Percentiles rank a stretch among this genome's conserved stretches.
Conservation (phyloP, 345 rosid species). For the Triadica sebifera region DNA sequence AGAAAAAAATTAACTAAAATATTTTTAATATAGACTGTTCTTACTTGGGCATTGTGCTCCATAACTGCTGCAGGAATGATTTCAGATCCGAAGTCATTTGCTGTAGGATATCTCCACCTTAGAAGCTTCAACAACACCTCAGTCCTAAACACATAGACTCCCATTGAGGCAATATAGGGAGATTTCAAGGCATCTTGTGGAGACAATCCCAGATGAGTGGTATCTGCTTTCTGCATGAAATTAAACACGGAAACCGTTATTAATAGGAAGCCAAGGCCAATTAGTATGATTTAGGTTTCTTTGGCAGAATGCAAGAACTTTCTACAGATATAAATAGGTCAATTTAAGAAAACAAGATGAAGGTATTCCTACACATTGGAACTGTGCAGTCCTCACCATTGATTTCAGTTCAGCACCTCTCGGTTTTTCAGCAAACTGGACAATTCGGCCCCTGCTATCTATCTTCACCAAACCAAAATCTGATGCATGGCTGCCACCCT, state of each 20-base stretch:
- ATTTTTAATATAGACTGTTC: conserved; percentile 4
- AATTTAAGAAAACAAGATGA: background rate
- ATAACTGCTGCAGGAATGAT: conserved; percentile 82
- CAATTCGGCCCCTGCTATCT: conserved; percentile 59
- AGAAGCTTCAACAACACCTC: conserved; percentile 67
- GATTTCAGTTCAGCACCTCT: conserved; percentile 65
- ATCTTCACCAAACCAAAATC: conserved; percentile 85
- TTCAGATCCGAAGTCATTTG: conserved; percentile 94
- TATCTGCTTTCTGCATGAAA: conserved; percentile 65
- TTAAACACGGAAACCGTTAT: background rate
- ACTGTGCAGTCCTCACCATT: conserved; percentile 55
- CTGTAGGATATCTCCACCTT: conserved; percentile 69
- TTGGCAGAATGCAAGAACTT: background rate
- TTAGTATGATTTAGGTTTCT: background rate
- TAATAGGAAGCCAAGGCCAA: background rate
- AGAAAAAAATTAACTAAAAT: conserved; percentile 2
- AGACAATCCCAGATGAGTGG: conserved; percentile 62
- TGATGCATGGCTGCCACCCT: conserved; percentile 71
- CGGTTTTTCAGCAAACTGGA: conserved; percentile 86
- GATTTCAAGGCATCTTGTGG: conserved; percentile 55
- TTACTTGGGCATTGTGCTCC: conserved; percentile 81
- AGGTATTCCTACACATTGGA: background rate
- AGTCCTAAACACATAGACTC: conserved; percentile 80
- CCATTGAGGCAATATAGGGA: conserved; percentile 94
- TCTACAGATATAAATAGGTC: background rate